These are phyloP conservation scores for Aspergillus incahuasiensis DNA, from an alignment of 495 filamentous ascomycete species.

Conservation along the genomic window DNA sequence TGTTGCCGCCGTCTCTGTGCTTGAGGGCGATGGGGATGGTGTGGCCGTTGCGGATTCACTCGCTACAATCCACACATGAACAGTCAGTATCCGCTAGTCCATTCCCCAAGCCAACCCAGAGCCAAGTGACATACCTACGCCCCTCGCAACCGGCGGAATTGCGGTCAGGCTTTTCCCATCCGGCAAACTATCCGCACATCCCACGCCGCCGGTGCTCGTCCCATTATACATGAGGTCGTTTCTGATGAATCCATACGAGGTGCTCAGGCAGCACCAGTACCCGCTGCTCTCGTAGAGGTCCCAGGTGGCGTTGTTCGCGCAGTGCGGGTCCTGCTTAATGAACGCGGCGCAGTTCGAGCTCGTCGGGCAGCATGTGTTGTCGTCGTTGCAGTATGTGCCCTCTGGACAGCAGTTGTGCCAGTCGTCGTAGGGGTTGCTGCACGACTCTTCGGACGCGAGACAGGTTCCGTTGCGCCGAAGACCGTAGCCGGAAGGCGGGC, in stretches of 20 bases:
- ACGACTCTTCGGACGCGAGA: neutral
- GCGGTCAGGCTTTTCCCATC: neutral
- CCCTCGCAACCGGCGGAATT: neutral
- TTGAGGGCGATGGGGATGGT: too few relatives aligned
- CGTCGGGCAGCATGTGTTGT: neutral
- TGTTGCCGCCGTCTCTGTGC: too few relatives aligned
- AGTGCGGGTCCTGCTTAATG: neutral
- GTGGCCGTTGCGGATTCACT: too few relatives aligned
- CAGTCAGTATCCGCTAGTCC: too few relatives aligned
- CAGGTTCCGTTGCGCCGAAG: neutral
- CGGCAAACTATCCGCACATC: neutral
- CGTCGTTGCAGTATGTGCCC: neutral
- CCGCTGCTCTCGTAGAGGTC: neutral
- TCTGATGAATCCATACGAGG: neutral
- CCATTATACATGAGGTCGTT: neutral
- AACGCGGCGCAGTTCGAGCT: neutral
- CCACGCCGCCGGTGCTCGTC: neutral
- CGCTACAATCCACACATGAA: too few relatives aligned
- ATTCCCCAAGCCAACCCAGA: too few relatives aligned
- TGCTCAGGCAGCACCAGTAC: neutral
- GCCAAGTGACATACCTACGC: neutral
- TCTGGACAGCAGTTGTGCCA: slow-evolving; percentile 1
- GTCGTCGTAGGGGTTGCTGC: neutral
- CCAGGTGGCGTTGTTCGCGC: slow-evolving; percentile 4
- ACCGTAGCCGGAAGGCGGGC: neutral